These are phyloP conservation scores for Nyssa sinensis DNA, from an alignment of 148 eudicot genomes.

Conservation along the genomic window DNA sequence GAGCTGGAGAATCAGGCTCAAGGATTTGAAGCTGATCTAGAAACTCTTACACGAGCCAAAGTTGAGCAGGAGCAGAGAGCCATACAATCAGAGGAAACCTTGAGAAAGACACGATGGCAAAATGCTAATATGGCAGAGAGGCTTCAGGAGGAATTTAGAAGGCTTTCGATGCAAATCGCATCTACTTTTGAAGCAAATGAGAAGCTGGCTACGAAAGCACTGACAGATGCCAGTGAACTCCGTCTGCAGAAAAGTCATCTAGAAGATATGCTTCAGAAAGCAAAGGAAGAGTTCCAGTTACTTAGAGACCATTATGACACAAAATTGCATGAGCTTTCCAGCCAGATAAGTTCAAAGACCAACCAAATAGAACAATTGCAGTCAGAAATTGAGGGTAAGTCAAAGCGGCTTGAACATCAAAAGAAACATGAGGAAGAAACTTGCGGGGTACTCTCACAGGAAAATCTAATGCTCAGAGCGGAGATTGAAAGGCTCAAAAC, in stretches of 20 bases:
- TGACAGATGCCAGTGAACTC: constrained; percentile 73
- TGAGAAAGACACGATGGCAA: constrained; percentile 61
- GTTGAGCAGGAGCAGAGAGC: constrained; percentile 91
- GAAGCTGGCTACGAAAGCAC: constrained; percentile 61
- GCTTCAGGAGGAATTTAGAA: constrained; percentile 80
- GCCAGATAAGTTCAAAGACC: constrained; percentile 44
- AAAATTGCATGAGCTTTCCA: constrained; percentile 41
- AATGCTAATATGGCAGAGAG: constrained; percentile 76
- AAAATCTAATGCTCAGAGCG: constrained; percentile 36
- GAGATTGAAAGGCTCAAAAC: constrained; percentile 46
- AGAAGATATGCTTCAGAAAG: constrained; percentile 53
- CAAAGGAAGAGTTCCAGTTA: constrained; percentile 51
- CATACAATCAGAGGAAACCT: constrained; percentile 71
- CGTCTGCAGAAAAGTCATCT: constrained; percentile 51
- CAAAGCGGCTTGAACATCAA: constrained; percentile 39
- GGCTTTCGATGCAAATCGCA: constrained; percentile 66
- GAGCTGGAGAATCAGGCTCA: constrained; percentile 69
- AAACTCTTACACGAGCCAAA: constrained; percentile 55
- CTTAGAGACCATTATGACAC: constrained; percentile 53
- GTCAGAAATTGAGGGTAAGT: constrained; percentile 42
- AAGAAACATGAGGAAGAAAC: constrained; percentile 47
- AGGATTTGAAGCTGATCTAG: constrained; percentile 78
- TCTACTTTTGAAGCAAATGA: constrained; percentile 79
- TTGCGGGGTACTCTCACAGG: constrained; percentile 31
- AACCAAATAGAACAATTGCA: constrained; percentile 38